Conservation (phyloP, 768 basidiomycete species). For the Pisolithus marmoratus region DNA sequence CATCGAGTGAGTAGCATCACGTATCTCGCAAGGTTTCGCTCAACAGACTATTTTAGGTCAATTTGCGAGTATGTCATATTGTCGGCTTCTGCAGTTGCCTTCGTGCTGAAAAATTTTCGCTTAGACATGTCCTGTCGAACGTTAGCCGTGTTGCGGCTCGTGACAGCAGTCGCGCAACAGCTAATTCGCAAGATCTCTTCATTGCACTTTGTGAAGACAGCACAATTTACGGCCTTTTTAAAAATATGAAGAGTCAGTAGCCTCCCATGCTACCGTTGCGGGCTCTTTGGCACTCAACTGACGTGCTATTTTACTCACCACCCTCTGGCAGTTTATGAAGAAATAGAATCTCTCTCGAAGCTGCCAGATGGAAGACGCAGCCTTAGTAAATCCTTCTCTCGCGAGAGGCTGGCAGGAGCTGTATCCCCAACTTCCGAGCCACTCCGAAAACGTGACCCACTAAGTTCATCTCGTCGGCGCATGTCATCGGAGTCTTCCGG, state of each 20-base stretch:
- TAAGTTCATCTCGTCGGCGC: conserved; percentile 23
- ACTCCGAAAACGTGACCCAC: conserved; percentile 18
- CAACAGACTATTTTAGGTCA: conserved; percentile 43
- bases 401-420: conserved; percentile 44
- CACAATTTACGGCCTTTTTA: conserved; percentile 78
- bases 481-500: conserved; percentile 37
- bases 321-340: conserved; percentile 57
- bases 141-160: conserved; percentile 81
- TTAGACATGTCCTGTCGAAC: conserved; percentile 78
- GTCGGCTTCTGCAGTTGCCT: conserved; percentile 1
- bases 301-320: conserved; percentile 12
- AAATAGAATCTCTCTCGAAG: conserved; percentile 67
- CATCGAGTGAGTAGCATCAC: conserved; percentile 64
- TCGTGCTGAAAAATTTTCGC: conserved; percentile 6
- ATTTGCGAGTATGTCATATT: conserved; percentile 72
- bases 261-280: not conserved
- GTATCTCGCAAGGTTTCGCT: conserved; percentile 14
- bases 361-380: conserved; percentile 50
- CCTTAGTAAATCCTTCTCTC: conserved; percentile 56
- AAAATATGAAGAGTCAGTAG: conserved; percentile 73
- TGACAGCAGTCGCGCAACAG: conserved; percentile 73
- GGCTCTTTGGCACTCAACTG: conserved; percentile 4
- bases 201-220: conserved; percentile 89
- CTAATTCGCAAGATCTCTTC: conserved; percentile 78
- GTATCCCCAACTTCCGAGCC: conserved; percentile 32